Evolutionary conservation across 768 basidiomycete genomes (phyloP).

Genomic region (Leccinum fibrillosum): DNA sequence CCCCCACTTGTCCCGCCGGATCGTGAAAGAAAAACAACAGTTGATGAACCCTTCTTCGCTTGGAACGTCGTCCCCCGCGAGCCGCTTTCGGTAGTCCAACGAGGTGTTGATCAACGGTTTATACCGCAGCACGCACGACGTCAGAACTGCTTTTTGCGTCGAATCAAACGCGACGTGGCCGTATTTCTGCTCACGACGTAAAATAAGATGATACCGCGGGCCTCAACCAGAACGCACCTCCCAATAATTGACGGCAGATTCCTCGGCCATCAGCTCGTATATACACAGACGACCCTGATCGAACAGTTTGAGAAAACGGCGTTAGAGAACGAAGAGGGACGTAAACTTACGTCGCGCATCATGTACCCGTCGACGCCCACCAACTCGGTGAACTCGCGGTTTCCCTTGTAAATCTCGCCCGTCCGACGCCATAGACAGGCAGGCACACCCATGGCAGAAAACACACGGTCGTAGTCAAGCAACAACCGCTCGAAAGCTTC

Average conservation of each 20-base stretch:
- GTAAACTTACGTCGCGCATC: conserved; percentile 76
- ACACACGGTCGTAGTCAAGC: conserved; percentile 92
- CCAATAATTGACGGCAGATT: conserved; percentile 96
- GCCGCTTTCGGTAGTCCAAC: conserved; percentile 26
- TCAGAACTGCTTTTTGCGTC: conserved; percentile 89
- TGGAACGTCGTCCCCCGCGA: conserved; percentile 26
- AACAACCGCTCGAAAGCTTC: conserved; percentile 95
- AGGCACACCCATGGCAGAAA: conserved; percentile 94
- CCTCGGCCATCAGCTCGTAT: conserved; percentile 98
- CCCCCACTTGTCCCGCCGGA: conserved; percentile 79
- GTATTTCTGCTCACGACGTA: conserved; percentile 69
- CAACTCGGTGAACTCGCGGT: conserved; percentile 91
- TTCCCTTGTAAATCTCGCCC: conserved; percentile 98
- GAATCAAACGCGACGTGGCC: conserved; percentile 90
- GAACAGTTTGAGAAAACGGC: not conserved
- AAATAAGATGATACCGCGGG: not conserved
- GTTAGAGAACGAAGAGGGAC: not conserved
- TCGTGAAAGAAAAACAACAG: conserved; percentile 91
- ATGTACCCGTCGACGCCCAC: conserved; percentile 84
- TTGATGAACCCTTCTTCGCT: conserved; percentile 76
- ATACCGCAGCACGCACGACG: conserved; percentile 83
- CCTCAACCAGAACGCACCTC: conserved; percentile 53
- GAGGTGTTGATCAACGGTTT: conserved; percentile 58
- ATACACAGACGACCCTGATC: conserved; percentile 85
- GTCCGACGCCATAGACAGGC: conserved; percentile 96